These are phyloP conservation scores for Saccharomycopsis schoenii DNA, from an alignment of 805 yeast genomes.

Conservation along the genomic window DNA sequence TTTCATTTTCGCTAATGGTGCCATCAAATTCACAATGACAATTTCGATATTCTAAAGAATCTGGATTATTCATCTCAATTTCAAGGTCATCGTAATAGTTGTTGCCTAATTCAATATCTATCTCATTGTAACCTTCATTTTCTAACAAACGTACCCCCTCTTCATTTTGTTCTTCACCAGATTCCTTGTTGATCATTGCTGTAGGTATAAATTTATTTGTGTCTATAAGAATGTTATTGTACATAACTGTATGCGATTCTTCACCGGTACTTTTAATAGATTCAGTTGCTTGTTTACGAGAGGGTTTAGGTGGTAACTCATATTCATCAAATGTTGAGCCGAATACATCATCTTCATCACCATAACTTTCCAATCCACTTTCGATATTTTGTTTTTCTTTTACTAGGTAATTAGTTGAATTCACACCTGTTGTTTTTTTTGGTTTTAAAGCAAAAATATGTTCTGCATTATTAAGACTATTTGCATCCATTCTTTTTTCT, in stretches of 20 bases:
- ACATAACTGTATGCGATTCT: neutral
- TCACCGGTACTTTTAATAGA: neutral
- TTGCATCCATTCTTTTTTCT: neutral
- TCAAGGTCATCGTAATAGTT: neutral
- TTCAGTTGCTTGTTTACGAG: neutral
- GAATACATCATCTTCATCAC: neutral
- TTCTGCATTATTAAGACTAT: too few relatives aligned
- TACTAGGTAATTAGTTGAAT: neutral
- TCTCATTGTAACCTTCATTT: neutral
- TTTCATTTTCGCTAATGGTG: neutral
- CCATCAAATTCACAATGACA: neutral
- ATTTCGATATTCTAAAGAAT: neutral
- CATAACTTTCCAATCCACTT: neutral
- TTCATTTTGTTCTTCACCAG: neutral
- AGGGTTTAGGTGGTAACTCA: neutral
- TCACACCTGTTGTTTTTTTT: neutral
- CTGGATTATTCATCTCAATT: neutral
- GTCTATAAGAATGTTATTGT: neutral
- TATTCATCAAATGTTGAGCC: constrained; percentile 1
- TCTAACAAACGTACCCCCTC: neutral
- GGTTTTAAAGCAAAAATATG: too few relatives aligned
- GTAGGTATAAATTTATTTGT: neutral
- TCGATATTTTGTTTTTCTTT: neutral
- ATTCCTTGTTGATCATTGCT: neutral
- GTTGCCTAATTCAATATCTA: neutral